phyloP scores from a whole-genome alignment of 176 grass and related monocot species.

The Typha latifolia region DNA sequence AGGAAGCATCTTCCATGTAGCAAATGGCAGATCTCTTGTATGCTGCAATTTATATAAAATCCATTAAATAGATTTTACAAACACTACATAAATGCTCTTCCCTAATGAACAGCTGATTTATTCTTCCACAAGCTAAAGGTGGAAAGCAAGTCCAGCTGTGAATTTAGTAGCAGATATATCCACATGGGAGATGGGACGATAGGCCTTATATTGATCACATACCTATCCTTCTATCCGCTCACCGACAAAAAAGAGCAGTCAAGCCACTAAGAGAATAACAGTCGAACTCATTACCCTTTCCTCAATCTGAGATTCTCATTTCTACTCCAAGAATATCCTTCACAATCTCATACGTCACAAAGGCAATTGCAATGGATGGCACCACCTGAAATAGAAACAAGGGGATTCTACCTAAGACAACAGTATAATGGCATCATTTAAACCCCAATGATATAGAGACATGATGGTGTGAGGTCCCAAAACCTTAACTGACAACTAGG shows the following conservation, averaged over 20 bases:
- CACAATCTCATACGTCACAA: constrained; percentile 90
- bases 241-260: constrained; percentile 52
- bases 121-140: constrained; percentile 23
- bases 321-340: constrained; percentile 98
- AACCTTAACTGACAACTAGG: neutral
- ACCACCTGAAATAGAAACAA: constrained; percentile 53
- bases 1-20: neutral
- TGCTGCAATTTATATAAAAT: constrained; percentile 45
- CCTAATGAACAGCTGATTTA: constrained; percentile 58
- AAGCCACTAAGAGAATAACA: constrained; percentile 53
- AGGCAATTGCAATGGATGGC: constrained; percentile 90
- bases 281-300: constrained; percentile 24
- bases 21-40: constrained; percentile 23
- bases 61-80: constrained; percentile 44
- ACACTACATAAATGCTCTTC: constrained; percentile 30
- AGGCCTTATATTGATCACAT: constrained; percentile 46
- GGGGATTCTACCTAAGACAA: too few relatives aligned
- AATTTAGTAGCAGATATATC: constrained; percentile 41
- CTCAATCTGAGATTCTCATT: constrained; percentile 97
- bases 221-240: constrained; percentile 43
- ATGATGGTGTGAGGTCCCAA: neutral
- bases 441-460: neutral
- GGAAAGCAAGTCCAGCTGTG: neutral
- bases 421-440: neutral
- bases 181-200: constrained; percentile 50